Conservation (phyloP, 2,329 filamentous ascomycete species). For the Xylariaceae sp. region DNA sequence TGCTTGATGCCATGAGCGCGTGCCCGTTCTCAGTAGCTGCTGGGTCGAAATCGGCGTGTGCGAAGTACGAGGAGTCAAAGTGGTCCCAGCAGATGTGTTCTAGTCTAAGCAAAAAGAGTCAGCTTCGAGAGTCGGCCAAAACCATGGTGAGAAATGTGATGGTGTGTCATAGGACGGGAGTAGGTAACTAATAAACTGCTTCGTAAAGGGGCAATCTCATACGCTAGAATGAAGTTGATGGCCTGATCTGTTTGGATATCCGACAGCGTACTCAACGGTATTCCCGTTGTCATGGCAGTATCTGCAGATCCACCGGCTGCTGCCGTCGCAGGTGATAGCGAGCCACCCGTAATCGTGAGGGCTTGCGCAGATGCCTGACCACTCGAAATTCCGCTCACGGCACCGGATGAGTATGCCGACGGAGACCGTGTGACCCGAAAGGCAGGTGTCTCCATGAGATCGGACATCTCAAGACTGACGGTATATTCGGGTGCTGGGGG, state of each 20-base stretch:
- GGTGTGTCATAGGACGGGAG: background rate
- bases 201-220: conserved; percentile 14
- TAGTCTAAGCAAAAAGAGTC: too few species aligned
- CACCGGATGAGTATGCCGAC: conserved; percentile 3
- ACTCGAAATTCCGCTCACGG: background rate
- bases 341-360: background rate
- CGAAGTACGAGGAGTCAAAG: conserved; percentile 38
- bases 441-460: conserved; percentile 36
- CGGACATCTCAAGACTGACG: conserved; percentile 36
- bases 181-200: background rate
- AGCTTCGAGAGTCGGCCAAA: too few species aligned
- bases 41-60: conserved; percentile 22
- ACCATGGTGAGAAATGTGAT: too few species aligned
- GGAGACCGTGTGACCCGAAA: conserved; percentile 35
- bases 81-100: conserved; percentile 52
- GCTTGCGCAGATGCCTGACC: background rate
- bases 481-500: conserved; percentile 17
- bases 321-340: background rate
- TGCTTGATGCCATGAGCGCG: conserved; percentile 23
- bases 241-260: conserved; percentile 40
- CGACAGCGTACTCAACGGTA: conserved; percentile 15
- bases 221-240: conserved; percentile 53
- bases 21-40: conserved; percentile 18
- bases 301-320: background rate
- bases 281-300: conserved; percentile 2